Base-by-base conservation (phyloP, 148 eudicot genomes). In the Rhododendron molle region DNA sequence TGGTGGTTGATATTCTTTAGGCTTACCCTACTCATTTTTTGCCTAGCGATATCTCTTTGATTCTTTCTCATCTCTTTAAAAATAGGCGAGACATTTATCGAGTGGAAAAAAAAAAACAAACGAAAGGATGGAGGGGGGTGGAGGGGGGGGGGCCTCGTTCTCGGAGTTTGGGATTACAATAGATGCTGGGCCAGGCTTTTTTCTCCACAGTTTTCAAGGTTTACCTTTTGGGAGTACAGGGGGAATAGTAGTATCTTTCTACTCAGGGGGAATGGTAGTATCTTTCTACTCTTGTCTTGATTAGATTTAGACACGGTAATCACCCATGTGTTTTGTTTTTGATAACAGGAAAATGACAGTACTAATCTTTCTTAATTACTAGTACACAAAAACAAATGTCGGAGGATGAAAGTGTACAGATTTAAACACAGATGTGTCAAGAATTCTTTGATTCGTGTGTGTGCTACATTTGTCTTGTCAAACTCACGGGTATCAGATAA, bases 141-240 rank as follows among this genome's bases (percentile, higher is more conserved):
- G 11, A 20, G 9, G 12, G 12, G 10, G 15, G 71, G 71, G 71
- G 30, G 11, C 32, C 20, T 49, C 36, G 11, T 47, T 72, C 46
- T 83, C 7, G 85, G 85, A 83, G 85, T 83, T 47, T 83, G 85
- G 76, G 85, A 69, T 71, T 26, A 52, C 13, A 76, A 50, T 65
- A 71, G 73, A 74, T 74, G 72, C 69, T 43, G 74, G 20, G 43
- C 5, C 44, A 74, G 40, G 47, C 44, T 20, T 74, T 38, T 74
- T 38, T 5, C 2, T 73, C 21, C 7, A 15, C 36, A 73, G 3
- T 30, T 73, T 14, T 34, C 40, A 32, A 73, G 14, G 40, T 34
- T 73, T 34, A 15, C 36, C 21, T 32, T 5, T 30, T 16, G 16
- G 21, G 21, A 18, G 21, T 3, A 16, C 21, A 54, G 21, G 60